Evolutionary conservation across 345 rosid species (phyloP).

Genomic region (Hibiscus mutabilis): DNA sequence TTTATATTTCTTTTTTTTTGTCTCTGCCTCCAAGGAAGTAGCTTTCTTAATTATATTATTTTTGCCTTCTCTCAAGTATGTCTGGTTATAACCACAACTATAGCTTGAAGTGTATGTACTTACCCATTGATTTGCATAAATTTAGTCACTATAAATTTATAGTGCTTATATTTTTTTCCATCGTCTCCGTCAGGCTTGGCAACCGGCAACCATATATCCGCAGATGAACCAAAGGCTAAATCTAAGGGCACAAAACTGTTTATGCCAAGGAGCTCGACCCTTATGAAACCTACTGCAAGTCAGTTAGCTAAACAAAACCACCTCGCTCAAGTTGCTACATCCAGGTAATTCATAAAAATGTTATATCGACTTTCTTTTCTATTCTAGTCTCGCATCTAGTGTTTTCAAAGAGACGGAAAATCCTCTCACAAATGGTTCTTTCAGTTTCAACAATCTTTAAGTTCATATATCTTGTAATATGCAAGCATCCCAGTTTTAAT

Average conservation of each 20-base stretch:
- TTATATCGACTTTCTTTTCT: not conserved
- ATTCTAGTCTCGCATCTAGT: not conserved
- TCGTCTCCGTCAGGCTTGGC: constrained; percentile 33
- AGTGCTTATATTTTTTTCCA: not conserved
- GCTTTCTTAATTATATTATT: not conserved
- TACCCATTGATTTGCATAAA: not conserved
- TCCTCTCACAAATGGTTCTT: not conserved
- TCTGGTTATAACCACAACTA: not conserved
- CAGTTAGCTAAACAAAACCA: constrained; percentile 72
- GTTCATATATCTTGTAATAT: no score
- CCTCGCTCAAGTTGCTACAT: constrained; percentile 24
- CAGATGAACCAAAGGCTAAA: constrained; percentile 31
- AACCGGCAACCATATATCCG: constrained; percentile 22
- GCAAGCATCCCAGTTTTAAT: no score
- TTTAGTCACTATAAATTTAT: not conserved
- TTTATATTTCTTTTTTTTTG: no score
- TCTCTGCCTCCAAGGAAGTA: no score
- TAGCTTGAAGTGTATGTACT: not conserved
- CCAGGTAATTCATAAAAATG: constrained; percentile 41
- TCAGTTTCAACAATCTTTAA: not conserved
- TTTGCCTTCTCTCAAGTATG: not conserved
- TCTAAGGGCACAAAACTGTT: constrained; percentile 29
- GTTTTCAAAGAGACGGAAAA: not conserved
- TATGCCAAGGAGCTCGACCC: constrained; percentile 64
- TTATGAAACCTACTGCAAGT: constrained; percentile 96